Evolutionary conservation across 306 rosid species (phyloP), one percentile per base, ranked within the genome.

Genomic region (Crotalaria pallida): DNA sequence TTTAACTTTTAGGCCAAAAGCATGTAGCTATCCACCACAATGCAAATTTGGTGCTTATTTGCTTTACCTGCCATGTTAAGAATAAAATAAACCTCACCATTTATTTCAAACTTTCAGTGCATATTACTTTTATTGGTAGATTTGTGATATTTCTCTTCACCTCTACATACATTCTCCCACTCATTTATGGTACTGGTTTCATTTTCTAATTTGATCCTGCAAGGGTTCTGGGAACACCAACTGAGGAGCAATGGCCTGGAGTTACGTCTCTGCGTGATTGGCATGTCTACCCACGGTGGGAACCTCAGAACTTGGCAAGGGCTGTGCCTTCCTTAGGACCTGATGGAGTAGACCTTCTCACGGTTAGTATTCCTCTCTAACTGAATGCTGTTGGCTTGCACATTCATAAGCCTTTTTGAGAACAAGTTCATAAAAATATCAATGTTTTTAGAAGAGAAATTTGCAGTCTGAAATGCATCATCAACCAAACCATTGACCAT

Each of bases 261-360:
- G 98, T 94, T 77, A 77, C 85, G 74, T 66, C 90, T 53, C 69
- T 94, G 67, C 82, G 95, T 63, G 98, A 94, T 59, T 94, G 97
- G 99, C 97, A 94, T 77, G 89, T 81, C 53, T 94, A 91, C 80
- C 99, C 97, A 2, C 84, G 71, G 10, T 91, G 99, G 99, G 89
- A 90, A 71, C 80, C 77, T 38, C 81, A 94, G 74, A 83, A 58
- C 64, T 83, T 94, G 82, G 82, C 89, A 13, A 85, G 92, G 44
- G 81, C 88, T 21, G 97, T 94, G 67, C 96, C 99, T 7, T 12
- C 91, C 17, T 65, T 94, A 56, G 87, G 84, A 74, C 62, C 92
- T 15, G 96, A 90, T 1, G 99, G 96, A 11, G 79, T 87, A 47
- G 96, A 94, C 82, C 99, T 94, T 66, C 88, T 94, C 48, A 41